Evolutionary conservation across 2,329 filamentous ascomycete species (phyloP), one percentile per base, ranked within the genome.

Genomic region (Pyrenochaeta sp.): DNA sequence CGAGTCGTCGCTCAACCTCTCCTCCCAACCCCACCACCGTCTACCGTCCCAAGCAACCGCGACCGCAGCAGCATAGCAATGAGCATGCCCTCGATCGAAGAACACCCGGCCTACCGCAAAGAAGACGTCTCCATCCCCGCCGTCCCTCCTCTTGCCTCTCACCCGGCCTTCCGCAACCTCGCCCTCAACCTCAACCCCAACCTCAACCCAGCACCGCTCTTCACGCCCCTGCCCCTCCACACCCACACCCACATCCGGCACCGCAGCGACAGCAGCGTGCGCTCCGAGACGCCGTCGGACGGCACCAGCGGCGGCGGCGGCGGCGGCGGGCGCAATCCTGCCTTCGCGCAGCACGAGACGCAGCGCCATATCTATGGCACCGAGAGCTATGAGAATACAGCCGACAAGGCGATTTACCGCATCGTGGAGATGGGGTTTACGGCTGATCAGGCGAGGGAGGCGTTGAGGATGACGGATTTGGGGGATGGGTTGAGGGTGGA

Each of bases 401-500:
- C 79, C 10, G 82, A 84, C 34, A 73, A 75, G 31, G 83, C 83
- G 0, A 77, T 86, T 13, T 69, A 74, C 32, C 72, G 76, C 28
- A 79, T 86, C 42, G 80, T 84, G 4, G 78, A 83, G 23, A 81
- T 86, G 63, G 83, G 83, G 0, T 86, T 86, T 52, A 74, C 74
- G 6, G 69, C 77, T 11, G 74, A 76, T 13, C 75, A 83, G 50
- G 82, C 82, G 6, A 77, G 78, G 44, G 76, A 78, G 56, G 83
- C 83, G 13, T 67, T 86, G 13, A 76, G 77, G 27, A 75, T 79
- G 54, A 86, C 82, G 4, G 83, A 86, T 61, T 77, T 76, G 10
- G 83, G 82, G 0, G 80, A 83, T 51, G 81, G 81, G 1, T 69
- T 86, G 50, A 72, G 84, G 43, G 73, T 81, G 7, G 76, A 83